Evolutionary conservation across 179 eudicot genomes (phyloP).

Genomic region (Sideroxylon spinosum): DNA sequence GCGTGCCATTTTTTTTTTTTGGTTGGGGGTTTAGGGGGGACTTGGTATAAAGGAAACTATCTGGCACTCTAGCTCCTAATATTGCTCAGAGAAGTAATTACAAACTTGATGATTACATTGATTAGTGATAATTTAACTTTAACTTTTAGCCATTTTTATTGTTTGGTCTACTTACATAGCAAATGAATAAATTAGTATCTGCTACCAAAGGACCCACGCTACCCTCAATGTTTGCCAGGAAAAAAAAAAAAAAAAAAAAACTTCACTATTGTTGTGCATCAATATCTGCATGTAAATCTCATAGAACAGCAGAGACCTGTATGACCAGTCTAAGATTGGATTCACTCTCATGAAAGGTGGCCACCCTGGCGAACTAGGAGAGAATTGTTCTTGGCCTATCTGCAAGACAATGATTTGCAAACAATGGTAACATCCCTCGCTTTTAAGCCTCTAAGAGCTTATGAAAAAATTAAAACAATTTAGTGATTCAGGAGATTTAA

Average conservation of each 20-base stretch:
- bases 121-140: no score
- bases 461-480: neutral
- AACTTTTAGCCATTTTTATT: neutral
- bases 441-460: constrained; percentile 12
- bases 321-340: constrained; percentile 98
- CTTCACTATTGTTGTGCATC: neutral
- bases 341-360: constrained; percentile 99
- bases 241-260: neutral
- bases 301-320: constrained; percentile 48
- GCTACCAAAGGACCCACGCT: neutral
- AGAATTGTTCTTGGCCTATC: constrained; percentile 99
- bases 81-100: no score
- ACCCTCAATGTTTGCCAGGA: neutral
- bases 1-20: no score
- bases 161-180: neutral
- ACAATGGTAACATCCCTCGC: neutral
- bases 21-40: no score
- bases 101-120: no score
- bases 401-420: constrained; percentile 28
- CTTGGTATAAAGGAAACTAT: no score
- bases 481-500: neutral
- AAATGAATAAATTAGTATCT: neutral
- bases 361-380: constrained; percentile 99
- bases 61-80: no score
- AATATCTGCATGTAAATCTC: neutral